Percentiles rank a stretch among this genome's conserved stretches.
phyloP scores from a whole-genome alignment of 345 rosid genomes.

The Brassica incana region DNA sequence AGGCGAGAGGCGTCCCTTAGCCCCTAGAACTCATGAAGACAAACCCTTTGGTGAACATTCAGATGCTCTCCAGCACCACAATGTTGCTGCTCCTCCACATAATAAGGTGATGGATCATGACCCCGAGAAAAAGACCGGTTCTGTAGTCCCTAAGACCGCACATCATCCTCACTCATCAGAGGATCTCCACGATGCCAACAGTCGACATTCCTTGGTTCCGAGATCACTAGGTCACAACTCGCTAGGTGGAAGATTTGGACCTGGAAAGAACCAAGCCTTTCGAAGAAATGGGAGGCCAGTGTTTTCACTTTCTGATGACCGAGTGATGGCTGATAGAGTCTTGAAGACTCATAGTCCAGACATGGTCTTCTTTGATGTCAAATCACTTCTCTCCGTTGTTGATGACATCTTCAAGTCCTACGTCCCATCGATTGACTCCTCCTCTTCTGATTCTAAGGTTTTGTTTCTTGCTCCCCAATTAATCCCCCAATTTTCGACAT shows the following conservation, averaged over 20 bases:
- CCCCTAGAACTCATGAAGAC: slow-evolving; percentile 18
- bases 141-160: slow-evolving; percentile 20
- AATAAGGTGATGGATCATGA: slow-evolving; percentile 33
- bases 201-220: slow-evolving; percentile 28
- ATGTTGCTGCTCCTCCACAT: slow-evolving; percentile 6
- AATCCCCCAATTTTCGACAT: slow-evolving; percentile 13
- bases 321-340: slow-evolving; percentile 59
- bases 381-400: slow-evolving; percentile 56
- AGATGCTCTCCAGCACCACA: slow-evolving; percentile 13
- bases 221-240: slow-evolving; percentile 29
- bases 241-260: slow-evolving; percentile 39
- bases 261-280: slow-evolving; percentile 38
- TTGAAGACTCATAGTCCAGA: slow-evolving; percentile 66
- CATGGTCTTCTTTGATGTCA: slow-evolving; percentile 56
- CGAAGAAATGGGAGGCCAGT: slow-evolving; percentile 44
- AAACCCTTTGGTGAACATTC: slow-evolving; percentile 22
- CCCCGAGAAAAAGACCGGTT: slow-evolving; percentile 23
- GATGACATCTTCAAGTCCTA: slow-evolving; percentile 71
- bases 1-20: slow-evolving; percentile 34
- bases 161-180: slow-evolving; percentile 28
- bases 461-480: slow-evolving; percentile 10
- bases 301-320: slow-evolving; percentile 59
- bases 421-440: slow-evolving; percentile 40
- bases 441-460: slow-evolving; percentile 40
- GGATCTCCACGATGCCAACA: slow-evolving; percentile 17